These are phyloP conservation scores for Saccharomyces uvarum DNA, from an alignment of 1,139 yeast genomes.

Conservation along the genomic window DNA sequence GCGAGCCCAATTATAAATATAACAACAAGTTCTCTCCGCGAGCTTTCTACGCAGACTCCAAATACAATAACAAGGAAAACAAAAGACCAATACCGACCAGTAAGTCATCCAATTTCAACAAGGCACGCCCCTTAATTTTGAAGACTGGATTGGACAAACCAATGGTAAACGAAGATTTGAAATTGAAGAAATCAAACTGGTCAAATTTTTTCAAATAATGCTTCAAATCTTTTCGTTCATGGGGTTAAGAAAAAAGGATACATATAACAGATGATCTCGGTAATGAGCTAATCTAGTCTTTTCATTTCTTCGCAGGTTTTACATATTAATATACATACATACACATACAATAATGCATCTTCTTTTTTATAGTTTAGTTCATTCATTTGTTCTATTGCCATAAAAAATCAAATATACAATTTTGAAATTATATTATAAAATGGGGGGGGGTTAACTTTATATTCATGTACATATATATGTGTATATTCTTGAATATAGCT, in stretches of 20 bases:
- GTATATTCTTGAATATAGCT: neutral
- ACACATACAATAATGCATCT: neutral
- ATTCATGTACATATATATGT: neutral
- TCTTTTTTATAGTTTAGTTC: neutral
- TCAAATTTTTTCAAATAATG: constrained; percentile 6
- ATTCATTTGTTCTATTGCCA: neutral
- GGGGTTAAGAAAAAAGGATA: neutral
- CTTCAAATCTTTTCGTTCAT: neutral
- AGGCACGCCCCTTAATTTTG: constrained; percentile 15
- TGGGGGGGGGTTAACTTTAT: neutral
- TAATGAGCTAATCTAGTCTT: neutral
- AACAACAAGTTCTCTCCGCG: constrained; percentile 4
- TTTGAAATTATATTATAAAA: neutral
- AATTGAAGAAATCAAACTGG: constrained; percentile 8
- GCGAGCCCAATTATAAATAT: constrained; percentile 4
- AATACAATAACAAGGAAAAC: constrained; percentile 10
- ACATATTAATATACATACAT: neutral
- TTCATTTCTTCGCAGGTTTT: neutral
- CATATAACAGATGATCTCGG: neutral
- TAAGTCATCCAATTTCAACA: neutral
- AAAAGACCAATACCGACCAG: constrained; percentile 5
- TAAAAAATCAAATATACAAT: no score
- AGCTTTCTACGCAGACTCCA: neutral
- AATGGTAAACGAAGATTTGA: constrained; percentile 3
- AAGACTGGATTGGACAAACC: constrained; percentile 12